phyloP scores from a whole-genome alignment of 2,329 filamentous ascomycete genomes.

The Davidsoniella neocaledoniae region DNA sequence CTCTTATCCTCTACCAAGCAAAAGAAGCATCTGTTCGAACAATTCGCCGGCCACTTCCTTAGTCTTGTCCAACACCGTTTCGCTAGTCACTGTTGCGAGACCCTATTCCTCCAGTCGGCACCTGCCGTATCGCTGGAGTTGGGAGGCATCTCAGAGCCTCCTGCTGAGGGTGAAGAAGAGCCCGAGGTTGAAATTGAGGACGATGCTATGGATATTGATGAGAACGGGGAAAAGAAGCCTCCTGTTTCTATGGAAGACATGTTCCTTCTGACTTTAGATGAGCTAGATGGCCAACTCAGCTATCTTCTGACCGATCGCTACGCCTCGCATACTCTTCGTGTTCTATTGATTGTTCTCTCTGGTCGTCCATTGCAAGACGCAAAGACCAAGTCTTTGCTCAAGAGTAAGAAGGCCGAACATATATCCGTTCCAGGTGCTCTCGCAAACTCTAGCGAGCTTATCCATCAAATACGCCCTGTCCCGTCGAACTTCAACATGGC shows the following conservation, averaged over 20 bases:
- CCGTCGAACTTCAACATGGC: constrained; percentile 65
- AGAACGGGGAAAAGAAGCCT: constrained; percentile 18
- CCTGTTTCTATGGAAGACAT: constrained; percentile 62
- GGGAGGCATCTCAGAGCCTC: constrained; percentile 28
- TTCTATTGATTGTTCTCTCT: constrained; percentile 70
- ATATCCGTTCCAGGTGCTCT: constrained; percentile 44
- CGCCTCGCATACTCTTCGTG: constrained; percentile 77
- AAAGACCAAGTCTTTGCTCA: constrained; percentile 55
- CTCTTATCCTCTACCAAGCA: constrained; percentile 61
- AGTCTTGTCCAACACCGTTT: constrained; percentile 89
- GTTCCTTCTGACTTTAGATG: constrained; percentile 68
- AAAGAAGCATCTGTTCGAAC: constrained; percentile 72
- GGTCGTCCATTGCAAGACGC: constrained; percentile 61
- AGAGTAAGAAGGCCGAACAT: constrained; percentile 86
- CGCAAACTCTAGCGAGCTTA: constrained; percentile 29
- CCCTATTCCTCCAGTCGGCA: constrained; percentile 71
- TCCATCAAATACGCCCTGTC: constrained; percentile 35
- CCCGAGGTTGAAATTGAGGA: constrained; percentile 24
- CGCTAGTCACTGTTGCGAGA: constrained; percentile 92
- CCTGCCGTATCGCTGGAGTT: constrained; percentile 62
- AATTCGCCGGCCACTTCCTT: constrained; percentile 73
- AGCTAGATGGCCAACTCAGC: constrained; percentile 70
- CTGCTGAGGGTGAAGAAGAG: constrained; percentile 22
- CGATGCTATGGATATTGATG: constrained; percentile 5
- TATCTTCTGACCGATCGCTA: constrained; percentile 76